Conservation (phyloP, 768 basidiomycete genomes). For the Russula griseocarnosa region DNA sequence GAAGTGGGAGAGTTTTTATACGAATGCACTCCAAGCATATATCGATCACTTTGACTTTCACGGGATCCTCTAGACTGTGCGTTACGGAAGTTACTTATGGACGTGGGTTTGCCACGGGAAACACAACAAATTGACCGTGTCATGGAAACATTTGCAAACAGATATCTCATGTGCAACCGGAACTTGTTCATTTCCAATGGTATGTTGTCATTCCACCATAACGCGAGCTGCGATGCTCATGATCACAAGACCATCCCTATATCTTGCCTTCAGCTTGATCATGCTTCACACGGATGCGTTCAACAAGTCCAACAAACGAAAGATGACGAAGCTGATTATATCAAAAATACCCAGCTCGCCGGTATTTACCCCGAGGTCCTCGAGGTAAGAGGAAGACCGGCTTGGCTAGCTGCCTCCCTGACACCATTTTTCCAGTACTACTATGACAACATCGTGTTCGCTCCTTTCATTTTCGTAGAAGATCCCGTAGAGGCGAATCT, state of each 20-base stretch:
- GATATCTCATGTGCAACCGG: constrained; percentile 82
- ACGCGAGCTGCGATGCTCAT: constrained; percentile 8
- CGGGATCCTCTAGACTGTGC: constrained; percentile 88
- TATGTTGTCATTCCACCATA: constrained; percentile 33
- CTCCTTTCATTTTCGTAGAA: constrained; percentile 95
- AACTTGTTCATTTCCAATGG: constrained; percentile 74
- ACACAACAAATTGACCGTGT: constrained; percentile 99
- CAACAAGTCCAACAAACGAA: constrained; percentile 95
- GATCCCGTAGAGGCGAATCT: constrained; percentile 73
- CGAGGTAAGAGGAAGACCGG: constrained; percentile 54
- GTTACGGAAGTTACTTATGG: constrained; percentile 83
- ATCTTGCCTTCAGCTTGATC: constrained; percentile 96
- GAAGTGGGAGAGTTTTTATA: constrained; percentile 71
- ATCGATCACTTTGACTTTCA: constrained; percentile 74
- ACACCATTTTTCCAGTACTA: constrained; percentile 57
- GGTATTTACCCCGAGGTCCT: constrained; percentile 80
- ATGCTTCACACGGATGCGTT: constrained; percentile 99
- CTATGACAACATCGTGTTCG: constrained; percentile 94
- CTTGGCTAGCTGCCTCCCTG: background rate
- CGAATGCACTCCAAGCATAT: constrained; percentile 63
- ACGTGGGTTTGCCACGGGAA: constrained; percentile 86
- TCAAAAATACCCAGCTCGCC: constrained; percentile 86
- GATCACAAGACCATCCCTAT: constrained; percentile 82
- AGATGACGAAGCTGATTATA: constrained; percentile 96
- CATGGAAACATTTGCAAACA: constrained; percentile 88